These are phyloP conservation scores for Parietaria judaica DNA, from an alignment of 306 rosid species.

Conservation along the genomic window DNA sequence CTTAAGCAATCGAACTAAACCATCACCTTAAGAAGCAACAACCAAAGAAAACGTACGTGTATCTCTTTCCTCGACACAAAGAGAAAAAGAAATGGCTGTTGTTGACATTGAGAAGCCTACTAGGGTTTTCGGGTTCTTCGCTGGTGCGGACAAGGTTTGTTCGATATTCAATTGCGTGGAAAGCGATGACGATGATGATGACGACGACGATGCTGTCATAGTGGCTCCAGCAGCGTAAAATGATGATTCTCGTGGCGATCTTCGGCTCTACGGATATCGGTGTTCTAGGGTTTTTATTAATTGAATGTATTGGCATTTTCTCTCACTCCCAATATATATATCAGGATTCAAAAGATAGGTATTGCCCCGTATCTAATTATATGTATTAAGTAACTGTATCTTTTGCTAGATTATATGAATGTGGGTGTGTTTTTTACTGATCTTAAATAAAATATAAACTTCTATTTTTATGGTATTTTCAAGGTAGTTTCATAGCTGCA, in stretches of 20 bases:
- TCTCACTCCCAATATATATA: background rate
- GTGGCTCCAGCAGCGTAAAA: conserved; percentile 31
- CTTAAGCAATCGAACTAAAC: background rate
- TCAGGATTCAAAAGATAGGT: no score
- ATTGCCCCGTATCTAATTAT: no score
- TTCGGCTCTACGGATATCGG: background rate
- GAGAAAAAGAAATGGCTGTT: conserved; percentile 3
- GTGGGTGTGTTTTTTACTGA: no score
- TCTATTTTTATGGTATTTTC: no score
- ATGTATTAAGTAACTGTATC: no score
- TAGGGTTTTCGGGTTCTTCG: background rate
- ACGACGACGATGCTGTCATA: conserved; percentile 20
- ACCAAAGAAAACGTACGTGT: background rate
- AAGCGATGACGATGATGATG: conserved; percentile 23
- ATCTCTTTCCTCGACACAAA: background rate
- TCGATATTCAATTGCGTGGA: background rate
- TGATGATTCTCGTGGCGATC: background rate
- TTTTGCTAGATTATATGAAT: no score
- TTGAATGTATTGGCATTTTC: background rate
- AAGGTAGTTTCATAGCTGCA: no score
- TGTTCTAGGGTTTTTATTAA: conserved; percentile 8
- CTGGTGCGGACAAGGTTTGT: conserved; percentile 11
- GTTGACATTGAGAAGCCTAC: conserved; percentile 4
- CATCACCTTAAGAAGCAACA: background rate
- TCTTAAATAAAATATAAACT: no score